These are phyloP conservation scores for Candida chilensis DNA, from an alignment of 805 yeast genomes.

Conservation along the genomic window DNA sequence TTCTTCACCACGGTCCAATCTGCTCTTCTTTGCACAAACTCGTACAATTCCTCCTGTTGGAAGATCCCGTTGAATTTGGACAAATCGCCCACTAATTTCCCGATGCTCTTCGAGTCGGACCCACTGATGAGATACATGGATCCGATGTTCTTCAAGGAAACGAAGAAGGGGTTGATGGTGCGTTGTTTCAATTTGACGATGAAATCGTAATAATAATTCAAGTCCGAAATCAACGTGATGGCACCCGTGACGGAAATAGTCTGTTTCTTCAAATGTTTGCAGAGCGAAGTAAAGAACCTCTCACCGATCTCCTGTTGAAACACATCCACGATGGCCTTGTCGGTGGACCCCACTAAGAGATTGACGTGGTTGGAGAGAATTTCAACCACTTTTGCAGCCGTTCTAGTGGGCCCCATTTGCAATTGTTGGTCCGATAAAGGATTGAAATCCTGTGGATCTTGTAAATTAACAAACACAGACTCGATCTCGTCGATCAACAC, in stretches of 20 bases:
- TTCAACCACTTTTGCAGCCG: conserved; percentile 55
- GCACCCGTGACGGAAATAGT: conserved; percentile 79
- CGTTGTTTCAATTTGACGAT: conserved; percentile 53
- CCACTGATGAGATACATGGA: conserved; percentile 69
- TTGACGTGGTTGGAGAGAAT: conserved; percentile 65
- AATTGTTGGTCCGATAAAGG: conserved; percentile 21
- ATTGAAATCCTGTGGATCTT: conserved; percentile 54
- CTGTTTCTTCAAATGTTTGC: conserved; percentile 65
- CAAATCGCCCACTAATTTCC: conserved; percentile 73
- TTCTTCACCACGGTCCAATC: conserved; percentile 77
- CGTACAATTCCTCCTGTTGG: conserved; percentile 90
- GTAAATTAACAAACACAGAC: conserved; percentile 42
- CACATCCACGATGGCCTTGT: conserved; percentile 79
- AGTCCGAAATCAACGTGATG: conserved; percentile 67
- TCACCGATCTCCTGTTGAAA: conserved; percentile 93
- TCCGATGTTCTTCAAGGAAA: conserved; percentile 77
- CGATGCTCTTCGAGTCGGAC: conserved; percentile 71
- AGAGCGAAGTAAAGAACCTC: conserved; percentile 66
- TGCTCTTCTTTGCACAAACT: conserved; percentile 75
- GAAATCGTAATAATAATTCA: conserved; percentile 72
- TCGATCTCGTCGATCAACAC: conserved; percentile 79
- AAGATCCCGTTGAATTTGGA: conserved; percentile 84
- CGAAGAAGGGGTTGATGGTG: conserved; percentile 66
- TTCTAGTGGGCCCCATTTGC: conserved; percentile 34
- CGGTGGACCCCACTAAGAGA: conserved; percentile 73